phyloP scores from a whole-genome alignment of 2,329 filamentous ascomycete species.

The Trichothecium sympodiale region DNA sequence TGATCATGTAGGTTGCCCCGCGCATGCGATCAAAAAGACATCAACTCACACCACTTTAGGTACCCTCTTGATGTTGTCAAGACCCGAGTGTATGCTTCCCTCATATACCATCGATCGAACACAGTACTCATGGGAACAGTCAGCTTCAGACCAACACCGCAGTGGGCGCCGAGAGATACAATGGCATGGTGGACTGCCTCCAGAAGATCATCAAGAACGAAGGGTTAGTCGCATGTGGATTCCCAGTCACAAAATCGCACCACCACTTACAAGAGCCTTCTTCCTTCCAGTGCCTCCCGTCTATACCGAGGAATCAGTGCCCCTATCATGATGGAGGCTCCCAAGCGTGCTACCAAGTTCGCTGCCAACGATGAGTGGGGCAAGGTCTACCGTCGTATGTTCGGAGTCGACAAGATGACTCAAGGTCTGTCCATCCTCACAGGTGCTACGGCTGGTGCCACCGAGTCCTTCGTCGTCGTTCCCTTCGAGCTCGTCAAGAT shows the following conservation, averaged over 20 bases:
- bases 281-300: conserved; percentile 58
- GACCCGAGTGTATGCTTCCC: conserved; percentile 67
- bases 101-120: neutral
- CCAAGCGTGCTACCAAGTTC: conserved; percentile 94
- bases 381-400: conserved; percentile 78
- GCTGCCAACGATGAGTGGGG: conserved; percentile 99
- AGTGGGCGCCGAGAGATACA: conserved; percentile 74
- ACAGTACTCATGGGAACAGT: conserved; percentile 30
- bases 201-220: conserved; percentile 93
- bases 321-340: conserved; percentile 93
- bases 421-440: conserved; percentile 88
- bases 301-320: conserved; percentile 93
- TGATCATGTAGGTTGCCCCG: conserved; percentile 59
- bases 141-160: conserved; percentile 73
- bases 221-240: conserved; percentile 49
- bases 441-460: conserved; percentile 87
- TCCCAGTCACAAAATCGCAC: neutral
- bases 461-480: conserved; percentile 92
- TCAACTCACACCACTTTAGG: conserved; percentile 40
- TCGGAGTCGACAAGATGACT: conserved; percentile 78
- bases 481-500: conserved; percentile 99
- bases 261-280: conserved; percentile 2
- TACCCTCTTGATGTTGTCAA: conserved; percentile 98
- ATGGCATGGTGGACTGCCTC: conserved; percentile 97
- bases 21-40: conserved; percentile 1